Evolutionary conservation across 441 rosid genomes (phyloP).

Genomic region (Arabidopsis lyrata): DNA sequence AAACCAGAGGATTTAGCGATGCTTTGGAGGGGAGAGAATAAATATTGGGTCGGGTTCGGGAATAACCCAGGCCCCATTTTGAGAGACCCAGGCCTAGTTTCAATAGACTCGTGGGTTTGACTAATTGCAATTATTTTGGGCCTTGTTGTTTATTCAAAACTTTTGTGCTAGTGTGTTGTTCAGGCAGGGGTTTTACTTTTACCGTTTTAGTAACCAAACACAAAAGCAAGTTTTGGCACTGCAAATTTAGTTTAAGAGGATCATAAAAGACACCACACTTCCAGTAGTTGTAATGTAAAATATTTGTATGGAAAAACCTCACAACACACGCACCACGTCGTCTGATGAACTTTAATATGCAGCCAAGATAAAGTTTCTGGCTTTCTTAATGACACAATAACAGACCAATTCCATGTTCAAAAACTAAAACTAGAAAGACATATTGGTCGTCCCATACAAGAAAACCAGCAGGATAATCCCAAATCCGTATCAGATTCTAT

Average conservation of each 20-base stretch:
- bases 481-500: constrained; percentile 3
- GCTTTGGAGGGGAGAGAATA: constrained; percentile 5
- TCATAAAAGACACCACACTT: not conserved
- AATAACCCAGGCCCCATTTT: not conserved
- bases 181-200: too few relatives aligned
- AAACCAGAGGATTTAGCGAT: constrained; percentile 39
- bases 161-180: too few relatives aligned
- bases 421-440: constrained; percentile 19
- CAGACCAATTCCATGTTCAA: constrained; percentile 9
- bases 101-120: not conserved
- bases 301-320: not conserved
- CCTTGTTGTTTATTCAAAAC: not conserved
- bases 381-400: not conserved
- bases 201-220: too few relatives aligned
- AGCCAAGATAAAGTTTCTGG: constrained; percentile 1
- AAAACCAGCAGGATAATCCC: not conserved
- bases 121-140: not conserved
- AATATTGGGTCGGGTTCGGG: constrained; percentile 3
- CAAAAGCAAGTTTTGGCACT: not conserved
- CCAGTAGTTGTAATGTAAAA: not conserved
- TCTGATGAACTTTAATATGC: not conserved
- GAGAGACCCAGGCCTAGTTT: not conserved
- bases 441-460: not conserved
- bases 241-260: not conserved
- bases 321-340: not conserved